Evolutionary conservation across 495 filamentous ascomycete genomes (phyloP), one percentile per base, ranked within the genome.

Genomic region (Diplogelasinospora grovesii): DNA sequence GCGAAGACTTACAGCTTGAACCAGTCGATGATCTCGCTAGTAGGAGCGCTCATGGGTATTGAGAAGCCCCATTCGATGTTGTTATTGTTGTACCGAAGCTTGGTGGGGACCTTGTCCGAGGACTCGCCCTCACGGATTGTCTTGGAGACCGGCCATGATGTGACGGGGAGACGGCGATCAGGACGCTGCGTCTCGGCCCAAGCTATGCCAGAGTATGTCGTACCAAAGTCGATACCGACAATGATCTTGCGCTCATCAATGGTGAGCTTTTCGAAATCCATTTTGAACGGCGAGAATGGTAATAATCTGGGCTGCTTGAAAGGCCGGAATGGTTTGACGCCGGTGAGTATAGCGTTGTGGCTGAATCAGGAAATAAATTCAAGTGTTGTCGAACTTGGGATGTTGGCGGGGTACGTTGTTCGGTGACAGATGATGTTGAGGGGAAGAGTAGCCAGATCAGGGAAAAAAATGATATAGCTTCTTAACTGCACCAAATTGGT

Each of bases 1-100:
- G n/a, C n/a, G 5, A 11, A 7, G 20, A 28, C 60, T 32, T 52
- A 65, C 44, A 78, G 65, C 49, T 79, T 79, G 54, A 81, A 70
- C 68, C 71, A 78, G 40, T 76, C 62, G 22, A 70, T 48, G 18
- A 67, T 51, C 25, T 64, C 54, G 26, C 56, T 63, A 0, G 29
- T 23, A 1, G 70, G 57, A 0, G 52, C 49, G n/a, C 42, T 45
- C 2, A 44, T n/a, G 9, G 61, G 56, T 22, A 78, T 70, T 16
- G 68, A 56, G 41, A 70, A 77, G 0, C 74, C 75, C 74, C 75
- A 79, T 51, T 59, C 45, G 2, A 52, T 46, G n/a, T 61, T 9
- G 8, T 14, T 36, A 1, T 49, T 45, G 8, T 43, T 27, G 39
- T 74, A 75, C 0, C 60, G 33, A 8, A 76, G 60, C 18, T 68